A percentile compares a stretch with the other conserved stretches of the same genome.
phyloP scores from a whole-genome alignment of 768 basidiomycete species.

The Calocybe indica region DNA sequence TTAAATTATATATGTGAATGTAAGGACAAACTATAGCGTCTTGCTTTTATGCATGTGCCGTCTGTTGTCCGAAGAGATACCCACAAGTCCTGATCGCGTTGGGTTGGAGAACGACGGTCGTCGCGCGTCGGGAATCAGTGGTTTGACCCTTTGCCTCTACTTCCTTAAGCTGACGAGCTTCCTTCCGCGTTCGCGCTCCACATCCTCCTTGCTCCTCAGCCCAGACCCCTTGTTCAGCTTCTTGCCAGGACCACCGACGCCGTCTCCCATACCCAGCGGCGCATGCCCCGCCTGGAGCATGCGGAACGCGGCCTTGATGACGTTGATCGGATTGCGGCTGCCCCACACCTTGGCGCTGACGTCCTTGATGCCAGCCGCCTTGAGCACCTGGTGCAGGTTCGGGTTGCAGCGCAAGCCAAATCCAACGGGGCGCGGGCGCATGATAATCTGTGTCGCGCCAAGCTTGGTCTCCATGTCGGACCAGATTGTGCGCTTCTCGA shows the following conservation, averaged over 20 bases:
- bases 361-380: conserved; percentile 94
- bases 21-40: background rate
- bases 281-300: conserved; percentile 83
- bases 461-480: conserved; percentile 83
- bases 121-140: too few species aligned
- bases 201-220: conserved; percentile 55
- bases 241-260: conserved; percentile 65
- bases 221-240: conserved; percentile 74
- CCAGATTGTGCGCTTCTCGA: conserved; percentile 93
- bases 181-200: conserved; percentile 82
- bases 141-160: conserved; percentile 13
- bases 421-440: conserved; percentile 81
- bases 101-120: too few species aligned
- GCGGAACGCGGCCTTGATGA: conserved; percentile 79
- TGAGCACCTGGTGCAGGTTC: conserved; percentile 80
- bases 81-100: too few species aligned
- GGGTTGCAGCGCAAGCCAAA: conserved; percentile 92
- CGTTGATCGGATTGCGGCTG: conserved; percentile 78
- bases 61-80: too few species aligned
- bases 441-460: conserved; percentile 72
- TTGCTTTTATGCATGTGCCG: too few species aligned
- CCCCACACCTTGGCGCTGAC: conserved; percentile 94
- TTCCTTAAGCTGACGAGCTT: conserved; percentile 64
- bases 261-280: conserved; percentile 77
- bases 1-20: background rate